These are phyloP conservation scores for Ceriops tagal DNA, from an alignment of 345 rosid genomes.

Conservation along the genomic window DNA sequence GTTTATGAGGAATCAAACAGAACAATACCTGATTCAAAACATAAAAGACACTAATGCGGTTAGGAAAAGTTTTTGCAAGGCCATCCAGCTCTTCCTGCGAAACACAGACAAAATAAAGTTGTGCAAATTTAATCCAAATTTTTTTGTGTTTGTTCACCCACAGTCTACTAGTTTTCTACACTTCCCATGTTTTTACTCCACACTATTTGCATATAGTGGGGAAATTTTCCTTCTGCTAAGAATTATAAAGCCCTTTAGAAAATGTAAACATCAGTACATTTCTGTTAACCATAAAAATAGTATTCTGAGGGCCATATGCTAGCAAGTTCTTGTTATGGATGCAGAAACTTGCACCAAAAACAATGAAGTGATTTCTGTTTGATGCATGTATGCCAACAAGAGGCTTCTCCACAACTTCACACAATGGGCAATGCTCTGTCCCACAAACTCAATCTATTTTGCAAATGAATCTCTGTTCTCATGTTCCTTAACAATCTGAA, in stretches of 20 bases:
- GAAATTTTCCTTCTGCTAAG: no score
- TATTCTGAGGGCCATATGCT: no score
- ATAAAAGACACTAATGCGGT: slow-evolving; percentile 24
- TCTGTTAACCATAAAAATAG: no score
- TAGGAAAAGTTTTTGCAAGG: slow-evolving; percentile 14
- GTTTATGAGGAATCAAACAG: neutral
- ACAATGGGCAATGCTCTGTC: neutral
- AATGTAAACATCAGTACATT: no score
- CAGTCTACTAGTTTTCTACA: neutral
- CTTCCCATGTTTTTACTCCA: neutral
- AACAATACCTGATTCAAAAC: slow-evolving; percentile 29
- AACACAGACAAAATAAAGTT: neutral
- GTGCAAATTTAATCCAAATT: neutral
- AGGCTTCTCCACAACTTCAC: neutral
- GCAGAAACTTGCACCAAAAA: no score
- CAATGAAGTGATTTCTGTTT: neutral
- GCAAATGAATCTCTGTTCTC: neutral
- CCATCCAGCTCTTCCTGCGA: slow-evolving; percentile 30
- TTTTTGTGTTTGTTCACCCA: neutral
- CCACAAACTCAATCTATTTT: neutral
- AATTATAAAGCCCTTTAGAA: no score
- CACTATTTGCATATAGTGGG: no score
- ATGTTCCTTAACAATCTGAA: no score
- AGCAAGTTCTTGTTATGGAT: no score
- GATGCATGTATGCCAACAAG: neutral